phyloP scores from a whole-genome alignment of 2,329 filamentous ascomycete species.

The Cladosporium sp. region DNA sequence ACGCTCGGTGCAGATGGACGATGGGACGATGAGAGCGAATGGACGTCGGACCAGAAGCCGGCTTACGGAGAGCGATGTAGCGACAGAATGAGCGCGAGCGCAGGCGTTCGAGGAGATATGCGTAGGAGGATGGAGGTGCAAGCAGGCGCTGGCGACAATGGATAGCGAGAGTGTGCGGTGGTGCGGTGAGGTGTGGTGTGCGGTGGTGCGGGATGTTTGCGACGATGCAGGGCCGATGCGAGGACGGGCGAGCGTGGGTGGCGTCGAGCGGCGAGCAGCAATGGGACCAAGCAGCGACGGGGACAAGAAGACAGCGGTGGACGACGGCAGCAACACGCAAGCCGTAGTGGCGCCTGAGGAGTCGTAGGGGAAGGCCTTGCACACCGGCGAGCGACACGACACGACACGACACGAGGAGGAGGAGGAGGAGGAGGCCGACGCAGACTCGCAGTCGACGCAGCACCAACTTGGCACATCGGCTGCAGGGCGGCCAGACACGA shows the following conservation, averaged over 20 bases:
- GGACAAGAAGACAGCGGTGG: no score
- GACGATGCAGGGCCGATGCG: not conserved
- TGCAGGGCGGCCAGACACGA: no score
- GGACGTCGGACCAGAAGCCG: constrained; percentile 29
- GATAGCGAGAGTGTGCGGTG: not conserved
- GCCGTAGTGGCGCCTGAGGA: no score
- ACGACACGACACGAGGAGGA: no score
- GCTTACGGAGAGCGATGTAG: constrained; percentile 11
- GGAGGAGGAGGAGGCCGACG: no score
- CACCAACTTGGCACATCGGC: no score
- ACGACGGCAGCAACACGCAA: no score
- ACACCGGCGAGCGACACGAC: no score
- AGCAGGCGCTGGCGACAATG: not conserved
- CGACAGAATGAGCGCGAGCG: constrained; percentile 5
- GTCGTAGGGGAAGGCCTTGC: no score
- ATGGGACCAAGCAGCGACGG: no score
- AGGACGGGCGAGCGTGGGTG: not conserved
- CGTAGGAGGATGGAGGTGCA: not conserved
- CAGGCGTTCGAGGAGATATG: no score
- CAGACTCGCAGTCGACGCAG: no score
- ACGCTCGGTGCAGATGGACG: constrained; percentile 18
- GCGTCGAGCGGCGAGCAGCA: not conserved
- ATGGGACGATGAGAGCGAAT: constrained; percentile 23
- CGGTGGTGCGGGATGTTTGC: not conserved
- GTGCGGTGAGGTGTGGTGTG: not conserved